A percentile compares a stretch with the other conserved stretches of the same genome.
Conservation (phyloP, 345 rosid species). For the Linum trigynum region DNA sequence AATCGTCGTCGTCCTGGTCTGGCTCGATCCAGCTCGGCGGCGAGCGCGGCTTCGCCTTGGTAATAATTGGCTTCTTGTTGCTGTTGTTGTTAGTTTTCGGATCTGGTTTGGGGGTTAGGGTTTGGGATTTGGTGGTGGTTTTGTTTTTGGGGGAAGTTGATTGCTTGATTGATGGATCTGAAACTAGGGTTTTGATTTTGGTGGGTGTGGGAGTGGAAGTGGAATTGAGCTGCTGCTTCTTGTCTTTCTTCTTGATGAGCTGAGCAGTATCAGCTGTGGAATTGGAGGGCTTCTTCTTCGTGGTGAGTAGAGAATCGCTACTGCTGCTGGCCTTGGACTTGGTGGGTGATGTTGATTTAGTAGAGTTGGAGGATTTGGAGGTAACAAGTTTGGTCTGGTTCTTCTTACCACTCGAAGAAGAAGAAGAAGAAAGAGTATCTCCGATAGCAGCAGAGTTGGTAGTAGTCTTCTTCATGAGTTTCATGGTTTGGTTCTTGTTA, state of each 20-base stretch:
- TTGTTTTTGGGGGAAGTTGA: background rate
- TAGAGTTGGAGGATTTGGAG: background rate
- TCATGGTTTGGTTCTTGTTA: background rate
- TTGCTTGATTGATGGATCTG: background rate
- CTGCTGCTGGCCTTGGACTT: background rate
- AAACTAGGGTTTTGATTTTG: background rate
- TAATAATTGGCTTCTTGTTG: background rate
- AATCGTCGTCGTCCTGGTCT: slow-evolving; percentile 53
- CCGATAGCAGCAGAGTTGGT: background rate
- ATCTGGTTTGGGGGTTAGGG: background rate
- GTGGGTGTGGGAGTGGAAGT: background rate
- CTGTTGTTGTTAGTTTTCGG: background rate
- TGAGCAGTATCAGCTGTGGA: background rate
- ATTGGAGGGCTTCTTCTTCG: background rate
- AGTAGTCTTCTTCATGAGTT: background rate
- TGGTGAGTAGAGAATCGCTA: background rate
- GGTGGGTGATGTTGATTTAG: background rate
- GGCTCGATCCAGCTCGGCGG: slow-evolving; percentile 17
- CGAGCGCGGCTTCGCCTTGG: background rate
- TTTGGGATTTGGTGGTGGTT: background rate
- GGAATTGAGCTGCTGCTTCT: background rate
- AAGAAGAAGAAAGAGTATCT: background rate
- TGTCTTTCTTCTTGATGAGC: background rate
- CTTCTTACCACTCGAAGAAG: background rate
- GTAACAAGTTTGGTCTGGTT: background rate